Evolutionary conservation across 305 asterid genomes (phyloP), one percentile per base, ranked within the genome.

Genomic region (Plantago rigida): DNA sequence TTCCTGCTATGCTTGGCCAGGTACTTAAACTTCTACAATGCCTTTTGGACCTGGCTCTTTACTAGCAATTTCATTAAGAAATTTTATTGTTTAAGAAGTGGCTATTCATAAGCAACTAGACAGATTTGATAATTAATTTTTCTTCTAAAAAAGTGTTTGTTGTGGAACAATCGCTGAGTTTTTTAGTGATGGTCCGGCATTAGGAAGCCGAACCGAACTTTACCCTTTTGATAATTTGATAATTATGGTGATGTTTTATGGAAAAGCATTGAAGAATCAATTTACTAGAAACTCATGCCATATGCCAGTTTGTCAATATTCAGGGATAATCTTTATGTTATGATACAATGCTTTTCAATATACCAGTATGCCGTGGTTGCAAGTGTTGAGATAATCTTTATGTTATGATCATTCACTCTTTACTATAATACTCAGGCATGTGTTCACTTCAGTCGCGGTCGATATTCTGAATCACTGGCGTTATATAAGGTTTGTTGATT

Each of bases 1-100:
- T 92, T 74, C 93, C 96, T 71, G 97, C 96, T 74, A 93, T 92
- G 71, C 94, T 92, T 68, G 99, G 99, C 68, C 99, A 88, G 91
- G 99, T 88, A 84, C 69, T 51, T 67, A 64, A 65, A 66, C 58
- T 68, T 54, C 29, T 42, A 49, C 52, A 42, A 54, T 69, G 46
- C n/a, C 72, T 46, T 51, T 17, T 36, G 15, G 50, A 36, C 28
- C 44, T 36, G 59, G 47, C 69, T 53, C 62, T 26, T 63, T 57
- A 59, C 52, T 29, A 56, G 51, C 46, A 60, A 44, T 28, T 62
- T 60, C 60, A 47, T 53, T 9, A 9, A 3, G 34, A 44, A 8
- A 62, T 15, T 2, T 56, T 58, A 36, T 55, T 56, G 52, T 60
- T 45, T 34, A 56, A 55, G 54, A 51, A 19, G n/a, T 50, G 47